Conservation (phyloP, 768 basidiomycete species). For the Mycena galericulata region DNA sequence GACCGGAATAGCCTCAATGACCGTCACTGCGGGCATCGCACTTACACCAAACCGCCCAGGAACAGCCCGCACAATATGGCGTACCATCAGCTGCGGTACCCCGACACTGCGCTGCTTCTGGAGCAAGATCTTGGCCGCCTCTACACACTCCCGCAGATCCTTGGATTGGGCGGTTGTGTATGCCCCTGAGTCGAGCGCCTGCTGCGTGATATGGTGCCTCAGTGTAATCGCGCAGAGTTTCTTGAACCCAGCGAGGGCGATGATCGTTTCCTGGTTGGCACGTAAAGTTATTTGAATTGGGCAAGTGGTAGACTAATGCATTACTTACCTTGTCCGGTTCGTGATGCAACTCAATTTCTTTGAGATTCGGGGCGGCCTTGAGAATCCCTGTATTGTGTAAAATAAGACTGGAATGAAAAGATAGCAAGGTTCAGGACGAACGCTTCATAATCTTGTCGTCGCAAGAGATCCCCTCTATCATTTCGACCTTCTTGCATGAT, state of each 20-base stretch:
- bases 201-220: background rate
- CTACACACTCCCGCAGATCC: background rate
- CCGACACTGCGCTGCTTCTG: background rate
- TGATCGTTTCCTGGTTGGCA: background rate
- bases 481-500: slow-evolving; percentile 44
- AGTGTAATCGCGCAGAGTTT: slow-evolving; percentile 6
- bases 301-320: background rate
- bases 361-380: slow-evolving; percentile 21
- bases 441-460: slow-evolving; percentile 42
- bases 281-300: background rate
- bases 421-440: slow-evolving; percentile 27
- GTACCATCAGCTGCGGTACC: background rate
- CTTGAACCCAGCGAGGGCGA: slow-evolving; percentile 12
- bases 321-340: background rate
- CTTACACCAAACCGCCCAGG: too few relatives aligned
- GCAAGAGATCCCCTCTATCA: slow-evolving; percentile 32
- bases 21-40: too few relatives aligned
- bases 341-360: background rate
- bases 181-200: background rate
- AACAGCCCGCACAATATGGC: background rate
- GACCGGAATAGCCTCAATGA: too few relatives aligned
- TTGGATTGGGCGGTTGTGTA: background rate
- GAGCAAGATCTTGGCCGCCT: background rate
- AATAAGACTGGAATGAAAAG: background rate
- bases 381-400: background rate